Conservation (phyloP, 225 moss, liverwort and hornwort species). For the Thuidium tamariscinum region DNA sequence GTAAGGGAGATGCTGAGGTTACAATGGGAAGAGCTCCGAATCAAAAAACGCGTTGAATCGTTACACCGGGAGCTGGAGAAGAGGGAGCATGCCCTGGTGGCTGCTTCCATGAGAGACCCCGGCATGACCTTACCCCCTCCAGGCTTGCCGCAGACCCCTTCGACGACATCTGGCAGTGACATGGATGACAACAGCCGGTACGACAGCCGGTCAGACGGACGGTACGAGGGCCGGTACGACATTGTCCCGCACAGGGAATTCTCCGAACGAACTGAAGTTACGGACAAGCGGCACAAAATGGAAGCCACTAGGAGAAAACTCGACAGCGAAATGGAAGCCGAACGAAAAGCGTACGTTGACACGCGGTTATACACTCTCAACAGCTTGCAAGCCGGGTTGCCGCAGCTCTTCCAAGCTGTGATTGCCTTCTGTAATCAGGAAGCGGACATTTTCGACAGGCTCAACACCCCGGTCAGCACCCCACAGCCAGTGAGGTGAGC, state of each 20-base stretch:
- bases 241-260: conserved; percentile 23
- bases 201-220: not conserved
- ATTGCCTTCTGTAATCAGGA: conserved; percentile 28
- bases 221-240: conserved; percentile 15
- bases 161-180: conserved; percentile 45
- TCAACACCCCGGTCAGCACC: conserved; percentile 6
- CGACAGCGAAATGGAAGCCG: conserved; percentile 13
- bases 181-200: conserved; percentile 21
- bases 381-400: conserved; percentile 42
- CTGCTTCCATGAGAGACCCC: conserved; percentile 25
- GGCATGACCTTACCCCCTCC: conserved; percentile 2
- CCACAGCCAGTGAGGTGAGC: conserved; percentile 10
- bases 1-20: conserved; percentile 55
- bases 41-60: conserved; percentile 46
- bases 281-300: conserved; percentile 28
- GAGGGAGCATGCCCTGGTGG: conserved; percentile 24
- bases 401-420: conserved; percentile 44
- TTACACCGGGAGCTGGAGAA: conserved; percentile 53
- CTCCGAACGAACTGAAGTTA: conserved; percentile 23
- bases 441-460: conserved; percentile 22
- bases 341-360: conserved; percentile 38
- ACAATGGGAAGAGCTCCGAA: conserved; percentile 63
- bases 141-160: conserved; percentile 18
- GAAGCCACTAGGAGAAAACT: conserved; percentile 29
- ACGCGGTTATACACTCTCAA: conserved; percentile 44